phyloP scores from a whole-genome alignment of 352 stramenopile species.

The Globisporangium cederbergense region DNA sequence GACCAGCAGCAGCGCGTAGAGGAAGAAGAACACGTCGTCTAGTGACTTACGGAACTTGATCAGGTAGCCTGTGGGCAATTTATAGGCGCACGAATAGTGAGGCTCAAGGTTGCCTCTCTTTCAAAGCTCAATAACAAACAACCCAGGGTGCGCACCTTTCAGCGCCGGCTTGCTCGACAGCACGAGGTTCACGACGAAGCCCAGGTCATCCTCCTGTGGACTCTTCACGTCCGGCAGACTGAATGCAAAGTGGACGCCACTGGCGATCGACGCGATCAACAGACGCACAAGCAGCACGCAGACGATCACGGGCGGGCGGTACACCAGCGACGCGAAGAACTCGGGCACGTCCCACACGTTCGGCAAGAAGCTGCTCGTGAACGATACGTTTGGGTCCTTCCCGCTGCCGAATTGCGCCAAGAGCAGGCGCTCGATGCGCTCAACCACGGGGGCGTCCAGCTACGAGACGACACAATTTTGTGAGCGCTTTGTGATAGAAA shows the following conservation, averaged over 20 bases:
- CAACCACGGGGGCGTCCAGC: constrained; percentile 14
- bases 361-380: constrained; percentile 37
- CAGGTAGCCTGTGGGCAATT: constrained; percentile 40
- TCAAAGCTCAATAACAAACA: not conserved
- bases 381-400: constrained; percentile 17
- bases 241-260: constrained; percentile 34
- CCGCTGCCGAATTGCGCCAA: constrained; percentile 35
- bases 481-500: not conserved
- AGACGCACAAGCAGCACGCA: constrained; percentile 59
- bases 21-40: constrained; percentile 75
- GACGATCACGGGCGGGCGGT: constrained; percentile 60
- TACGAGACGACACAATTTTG: not conserved
- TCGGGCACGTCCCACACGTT: constrained; percentile 47
- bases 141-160: constrained; percentile 40
- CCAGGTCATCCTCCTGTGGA: constrained; percentile 61
- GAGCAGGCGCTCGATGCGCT: constrained; percentile 53
- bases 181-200: constrained; percentile 58
- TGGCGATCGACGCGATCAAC: constrained; percentile 36
- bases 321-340: constrained; percentile 48
- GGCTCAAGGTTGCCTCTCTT: no score
- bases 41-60: constrained; percentile 63
- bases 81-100: not conserved
- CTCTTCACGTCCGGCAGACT: constrained; percentile 60
- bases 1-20: constrained; percentile 56
- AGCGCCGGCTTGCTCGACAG: constrained; percentile 54